Conservation (phyloP, 1,284 basidiomycete genomes). For the Puccinia horiana region DNA sequence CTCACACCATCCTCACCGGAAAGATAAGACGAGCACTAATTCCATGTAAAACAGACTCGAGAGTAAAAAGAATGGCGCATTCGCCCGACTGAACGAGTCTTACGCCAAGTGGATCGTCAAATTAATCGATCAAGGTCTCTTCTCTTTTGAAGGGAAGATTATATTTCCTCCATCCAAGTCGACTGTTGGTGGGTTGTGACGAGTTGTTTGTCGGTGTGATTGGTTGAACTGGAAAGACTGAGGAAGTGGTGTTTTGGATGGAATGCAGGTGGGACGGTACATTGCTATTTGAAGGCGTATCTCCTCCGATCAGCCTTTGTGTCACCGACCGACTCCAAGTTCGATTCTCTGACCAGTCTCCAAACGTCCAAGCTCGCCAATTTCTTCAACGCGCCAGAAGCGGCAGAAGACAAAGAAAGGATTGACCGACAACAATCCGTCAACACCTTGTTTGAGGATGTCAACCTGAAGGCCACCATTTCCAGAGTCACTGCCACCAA, state of each 20-base stretch:
- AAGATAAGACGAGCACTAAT: background rate
- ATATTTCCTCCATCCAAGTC: slow-evolving; percentile 30
- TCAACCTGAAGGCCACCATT: slow-evolving; percentile 48
- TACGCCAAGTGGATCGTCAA: slow-evolving; percentile 44
- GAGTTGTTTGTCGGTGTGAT: background rate
- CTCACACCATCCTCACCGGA: background rate
- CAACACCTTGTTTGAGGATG: slow-evolving; percentile 54
- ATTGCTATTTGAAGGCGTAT: slow-evolving; percentile 47
- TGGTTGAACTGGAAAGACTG: background rate
- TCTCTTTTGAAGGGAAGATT: slow-evolving; percentile 37
- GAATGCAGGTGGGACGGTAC: slow-evolving; percentile 42
- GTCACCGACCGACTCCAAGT: background rate
- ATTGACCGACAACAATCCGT: slow-evolving; percentile 50
- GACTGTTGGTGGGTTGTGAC: slow-evolving; percentile 1
- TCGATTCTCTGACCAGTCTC: slow-evolving; percentile 24
- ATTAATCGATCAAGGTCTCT: slow-evolving; percentile 28
- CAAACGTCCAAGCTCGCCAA: background rate
- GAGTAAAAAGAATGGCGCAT: slow-evolving; percentile 39
- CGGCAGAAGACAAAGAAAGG: slow-evolving; percentile 60
- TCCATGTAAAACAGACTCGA: slow-evolving; percentile 26
- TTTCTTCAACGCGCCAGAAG: slow-evolving; percentile 52
- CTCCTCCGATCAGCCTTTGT: slow-evolving; percentile 32
- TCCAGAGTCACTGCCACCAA: slow-evolving; percentile 41
- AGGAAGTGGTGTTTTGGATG: background rate
- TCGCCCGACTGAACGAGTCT: slow-evolving; percentile 34